These are phyloP conservation scores for Zygosaccharomyces sapae DNA, from an alignment of 1,139 yeast genomes.

Conservation along the genomic window DNA sequence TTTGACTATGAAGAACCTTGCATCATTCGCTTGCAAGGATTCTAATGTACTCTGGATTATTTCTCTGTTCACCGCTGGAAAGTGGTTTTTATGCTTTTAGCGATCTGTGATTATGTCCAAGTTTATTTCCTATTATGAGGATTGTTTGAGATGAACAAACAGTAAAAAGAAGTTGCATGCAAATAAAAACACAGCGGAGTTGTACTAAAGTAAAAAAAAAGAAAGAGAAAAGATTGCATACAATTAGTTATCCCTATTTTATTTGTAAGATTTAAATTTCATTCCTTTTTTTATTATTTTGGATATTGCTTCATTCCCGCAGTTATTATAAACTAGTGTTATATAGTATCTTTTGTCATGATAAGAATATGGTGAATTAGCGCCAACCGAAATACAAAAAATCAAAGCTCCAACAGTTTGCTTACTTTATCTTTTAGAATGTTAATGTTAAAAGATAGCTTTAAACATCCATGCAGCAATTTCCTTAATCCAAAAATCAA, in stretches of 20 bases:
- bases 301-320: neutral
- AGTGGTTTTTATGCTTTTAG: neutral
- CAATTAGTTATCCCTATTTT: constrained; percentile 8
- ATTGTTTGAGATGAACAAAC: neutral
- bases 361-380: no score
- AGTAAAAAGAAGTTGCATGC: constrained; percentile 2
- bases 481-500: no score
- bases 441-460: no score
- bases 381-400: no score
- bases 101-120: neutral
- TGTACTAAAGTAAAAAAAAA: constrained; percentile 9
- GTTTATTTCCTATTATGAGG: neutral
- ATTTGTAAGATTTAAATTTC: constrained; percentile 4
- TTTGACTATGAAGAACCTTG: neutral
- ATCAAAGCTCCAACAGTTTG: no score
- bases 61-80: neutral
- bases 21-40: constrained; percentile 1
- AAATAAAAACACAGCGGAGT: constrained; percentile 14
- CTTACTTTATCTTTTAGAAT: no score
- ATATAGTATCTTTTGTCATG: neutral
- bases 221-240: constrained; percentile 6
- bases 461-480: no score
- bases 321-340: neutral
- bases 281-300: neutral
- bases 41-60: neutral